A percentile compares a stretch with the other conserved stretches of the same genome.
phyloP scores from a whole-genome alignment of 2,329 filamentous ascomycete species.

The Neocucurbitaria cava region DNA sequence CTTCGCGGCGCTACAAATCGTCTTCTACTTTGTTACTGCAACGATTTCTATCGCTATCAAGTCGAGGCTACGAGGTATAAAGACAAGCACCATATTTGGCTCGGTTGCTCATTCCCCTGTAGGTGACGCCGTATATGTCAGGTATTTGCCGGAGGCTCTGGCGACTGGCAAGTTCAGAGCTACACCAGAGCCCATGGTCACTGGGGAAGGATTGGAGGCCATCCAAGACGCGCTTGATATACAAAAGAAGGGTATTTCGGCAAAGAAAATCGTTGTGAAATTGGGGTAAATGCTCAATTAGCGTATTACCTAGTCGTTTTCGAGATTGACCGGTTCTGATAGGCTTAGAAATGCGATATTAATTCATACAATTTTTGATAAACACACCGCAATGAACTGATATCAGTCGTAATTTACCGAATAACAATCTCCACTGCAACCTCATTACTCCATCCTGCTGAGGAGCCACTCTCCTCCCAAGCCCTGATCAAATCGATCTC shows the following conservation, averaged over 20 bases:
- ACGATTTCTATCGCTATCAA: too few species aligned
- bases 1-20: too few species aligned
- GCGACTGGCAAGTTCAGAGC: slow-evolving; percentile 10
- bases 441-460: slow-evolving; percentile 76
- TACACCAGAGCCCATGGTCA: slow-evolving; percentile 21
- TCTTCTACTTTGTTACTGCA: too few species aligned
- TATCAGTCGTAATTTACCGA: slow-evolving; percentile 20
- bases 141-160: slow-evolving; percentile 20
- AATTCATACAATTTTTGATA: not conserved
- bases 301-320: too few species aligned
- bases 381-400: not conserved
- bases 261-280: too few species aligned
- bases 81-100: too few species aligned
- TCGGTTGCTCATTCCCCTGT: too few species aligned
- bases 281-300: too few species aligned
- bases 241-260: not conserved
- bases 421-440: slow-evolving; percentile 44
- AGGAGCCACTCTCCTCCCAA: slow-evolving; percentile 76
- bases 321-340: too few species aligned
- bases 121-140: too few species aligned
- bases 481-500: slow-evolving; percentile 79
- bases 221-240: slow-evolving; percentile 25
- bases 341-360: too few species aligned
- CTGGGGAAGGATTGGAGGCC: slow-evolving; percentile 24
- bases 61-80: too few species aligned